Percentiles rank a stretch among this genome's conserved stretches.
Evolutionary conservation across 441 rosid species (phyloP).

Genomic region (Gossypium davidsonii): DNA sequence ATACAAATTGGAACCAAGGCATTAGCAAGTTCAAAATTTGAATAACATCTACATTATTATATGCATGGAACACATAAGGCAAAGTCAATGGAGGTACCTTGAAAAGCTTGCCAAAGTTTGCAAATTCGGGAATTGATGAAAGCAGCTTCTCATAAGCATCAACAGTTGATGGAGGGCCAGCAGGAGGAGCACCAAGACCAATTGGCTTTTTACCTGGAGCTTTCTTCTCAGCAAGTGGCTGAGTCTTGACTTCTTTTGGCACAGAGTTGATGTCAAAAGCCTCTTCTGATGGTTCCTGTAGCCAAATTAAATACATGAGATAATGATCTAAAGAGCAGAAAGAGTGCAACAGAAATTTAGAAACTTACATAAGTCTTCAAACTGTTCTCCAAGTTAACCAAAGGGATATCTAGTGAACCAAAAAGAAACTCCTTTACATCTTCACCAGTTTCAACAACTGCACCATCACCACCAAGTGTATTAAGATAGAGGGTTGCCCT

Average conservation of each 20-base stretch:
- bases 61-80: not conserved
- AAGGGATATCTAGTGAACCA: conserved; percentile 75
- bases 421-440: conserved; percentile 67
- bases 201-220: conserved; percentile 84
- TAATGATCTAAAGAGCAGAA: conserved; percentile 13
- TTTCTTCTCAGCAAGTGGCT: conserved; percentile 86
- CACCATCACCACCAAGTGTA: conserved; percentile 65
- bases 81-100: conserved; percentile 44
- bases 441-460: conserved; percentile 58
- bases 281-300: conserved; percentile 77
- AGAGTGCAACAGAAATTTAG: conserved; percentile 9
- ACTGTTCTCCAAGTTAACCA: conserved; percentile 81
- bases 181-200: conserved; percentile 69
- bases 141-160: conserved; percentile 77
- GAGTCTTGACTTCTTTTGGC: conserved; percentile 80
- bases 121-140: conserved; percentile 76
- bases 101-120: conserved; percentile 75
- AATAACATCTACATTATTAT: not conserved
- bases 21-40: conserved; percentile 12
- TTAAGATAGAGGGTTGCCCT: conserved; percentile 92
- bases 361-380: conserved; percentile 76
- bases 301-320: conserved; percentile 24
- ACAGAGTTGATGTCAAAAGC: conserved; percentile 76
- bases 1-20: conserved; percentile 13
- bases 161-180: conserved; percentile 55